These are phyloP conservation scores for Primulina eburnea DNA, from an alignment of 257 asterid species.

Conservation along the genomic window DNA sequence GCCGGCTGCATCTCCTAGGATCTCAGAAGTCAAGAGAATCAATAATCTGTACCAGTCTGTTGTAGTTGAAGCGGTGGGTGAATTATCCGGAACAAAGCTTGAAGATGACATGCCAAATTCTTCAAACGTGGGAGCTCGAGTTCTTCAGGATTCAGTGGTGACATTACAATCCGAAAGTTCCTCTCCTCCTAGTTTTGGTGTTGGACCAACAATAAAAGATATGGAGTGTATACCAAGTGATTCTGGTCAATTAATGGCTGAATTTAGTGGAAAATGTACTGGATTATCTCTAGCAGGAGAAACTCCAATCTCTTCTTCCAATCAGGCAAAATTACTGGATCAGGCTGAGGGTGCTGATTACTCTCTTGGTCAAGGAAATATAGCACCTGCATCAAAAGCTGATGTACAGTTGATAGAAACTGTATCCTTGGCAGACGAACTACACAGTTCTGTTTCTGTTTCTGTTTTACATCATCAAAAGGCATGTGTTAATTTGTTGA, in stretches of 20 bases:
- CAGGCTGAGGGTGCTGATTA: conserved; percentile 22
- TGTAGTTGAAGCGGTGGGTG: conserved; percentile 44
- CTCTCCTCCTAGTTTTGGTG: background rate
- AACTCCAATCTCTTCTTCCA: too few species aligned
- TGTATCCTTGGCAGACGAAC: background rate
- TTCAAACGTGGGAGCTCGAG: conserved; percentile 24
- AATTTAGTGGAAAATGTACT: too few species aligned
- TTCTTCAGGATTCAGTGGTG: conserved; percentile 35
- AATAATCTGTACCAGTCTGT: conserved; percentile 40
- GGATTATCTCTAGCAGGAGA: too few species aligned
- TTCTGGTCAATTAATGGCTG: too few species aligned
- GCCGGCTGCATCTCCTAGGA: conserved; percentile 71
- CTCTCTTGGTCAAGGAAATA: conserved; percentile 20
- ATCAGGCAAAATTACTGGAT: too few species aligned
- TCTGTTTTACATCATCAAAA: too few species aligned
- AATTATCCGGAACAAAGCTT: conserved; percentile 18
- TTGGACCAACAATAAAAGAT: too few species aligned
- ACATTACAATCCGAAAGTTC: conserved; percentile 34
- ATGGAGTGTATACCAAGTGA: too few species aligned
- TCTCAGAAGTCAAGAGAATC: conserved; percentile 53
- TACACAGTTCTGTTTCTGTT: too few species aligned
- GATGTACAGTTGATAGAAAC: conserved; percentile 24
- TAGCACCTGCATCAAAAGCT: conserved; percentile 28
- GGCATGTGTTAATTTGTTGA: too few species aligned
- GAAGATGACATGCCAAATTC: conserved; percentile 30